Evolutionary conservation across 2,329 filamentous ascomycete species (phyloP).

Genomic region (Parastagonospora avenae): DNA sequence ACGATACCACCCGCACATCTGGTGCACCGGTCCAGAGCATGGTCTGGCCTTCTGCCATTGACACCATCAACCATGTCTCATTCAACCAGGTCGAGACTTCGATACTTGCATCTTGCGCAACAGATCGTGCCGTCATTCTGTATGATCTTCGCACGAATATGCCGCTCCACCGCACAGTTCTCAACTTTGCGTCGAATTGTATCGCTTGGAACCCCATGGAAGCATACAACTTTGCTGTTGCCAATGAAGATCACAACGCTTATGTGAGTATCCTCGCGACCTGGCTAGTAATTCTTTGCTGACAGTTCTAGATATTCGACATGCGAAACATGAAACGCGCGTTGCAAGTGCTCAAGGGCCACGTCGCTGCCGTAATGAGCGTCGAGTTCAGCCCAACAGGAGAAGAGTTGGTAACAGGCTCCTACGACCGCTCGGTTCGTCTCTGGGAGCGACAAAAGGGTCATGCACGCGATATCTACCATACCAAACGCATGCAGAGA

Average conservation of each 20-base stretch:
- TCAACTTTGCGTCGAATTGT: constrained; percentile 91
- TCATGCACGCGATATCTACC: constrained; percentile 90
- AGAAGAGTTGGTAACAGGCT: constrained; percentile 88
- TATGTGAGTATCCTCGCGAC: constrained; percentile 51
- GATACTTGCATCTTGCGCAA: constrained; percentile 81
- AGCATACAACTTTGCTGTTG: constrained; percentile 91
- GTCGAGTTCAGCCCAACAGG: constrained; percentile 95
- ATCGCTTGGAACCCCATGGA: constrained; percentile 97
- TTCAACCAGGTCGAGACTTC: constrained; percentile 97
- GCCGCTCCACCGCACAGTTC: constrained; percentile 78
- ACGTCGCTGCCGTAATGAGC: constrained; percentile 93
- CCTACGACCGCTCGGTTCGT: constrained; percentile 85
- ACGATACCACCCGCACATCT: constrained; percentile 81
- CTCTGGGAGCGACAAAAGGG: constrained; percentile 82
- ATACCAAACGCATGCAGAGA: constrained; percentile 97
- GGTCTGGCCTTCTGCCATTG: constrained; percentile 83
- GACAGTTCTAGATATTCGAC: constrained; percentile 70
- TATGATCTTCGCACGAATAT: constrained; percentile 90
- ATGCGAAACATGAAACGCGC: constrained; percentile 89
- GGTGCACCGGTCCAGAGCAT: constrained; percentile 79
- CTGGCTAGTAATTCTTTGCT: neutral
- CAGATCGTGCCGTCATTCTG: constrained; percentile 83
- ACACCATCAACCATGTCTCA: constrained; percentile 81
- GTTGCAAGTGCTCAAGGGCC: constrained; percentile 86
- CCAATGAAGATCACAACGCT: constrained; percentile 92